Percentiles rank a stretch among this genome's conserved stretches.
Evolutionary conservation across 2,329 filamentous ascomycete species (phyloP).

Genomic region (Penicillium sp.): DNA sequence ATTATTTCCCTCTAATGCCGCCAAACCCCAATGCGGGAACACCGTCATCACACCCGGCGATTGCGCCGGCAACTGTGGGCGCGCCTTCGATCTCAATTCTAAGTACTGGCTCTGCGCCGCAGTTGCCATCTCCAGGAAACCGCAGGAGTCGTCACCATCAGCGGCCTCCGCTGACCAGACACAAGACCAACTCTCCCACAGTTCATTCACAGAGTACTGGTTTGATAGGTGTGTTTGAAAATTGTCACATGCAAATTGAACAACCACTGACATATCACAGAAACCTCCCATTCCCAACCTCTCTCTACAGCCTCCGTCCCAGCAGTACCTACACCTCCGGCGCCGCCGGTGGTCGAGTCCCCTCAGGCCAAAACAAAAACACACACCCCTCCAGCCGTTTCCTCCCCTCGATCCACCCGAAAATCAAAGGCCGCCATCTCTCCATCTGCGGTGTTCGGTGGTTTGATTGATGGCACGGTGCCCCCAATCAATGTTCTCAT

Average conservation of each 20-base stretch:
- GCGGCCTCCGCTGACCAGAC: slow-evolving; percentile 62
- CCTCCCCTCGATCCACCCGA: slow-evolving; percentile 50
- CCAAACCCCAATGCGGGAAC: slow-evolving; percentile 43
- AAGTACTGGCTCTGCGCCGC: slow-evolving; percentile 75
- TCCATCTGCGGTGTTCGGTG: slow-evolving; percentile 50
- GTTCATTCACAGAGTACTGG: slow-evolving; percentile 55
- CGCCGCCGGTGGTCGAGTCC: slow-evolving; percentile 37
- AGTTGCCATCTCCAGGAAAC: slow-evolving; percentile 79
- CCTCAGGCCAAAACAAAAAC: slow-evolving; percentile 36
- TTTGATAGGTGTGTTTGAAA: slow-evolving; percentile 39
- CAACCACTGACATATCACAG: slow-evolving; percentile 21
- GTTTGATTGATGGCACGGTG: slow-evolving; percentile 75
- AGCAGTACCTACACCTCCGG: slow-evolving; percentile 34
- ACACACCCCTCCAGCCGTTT: slow-evolving; percentile 41
- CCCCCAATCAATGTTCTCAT: slow-evolving; percentile 97
- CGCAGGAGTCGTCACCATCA: slow-evolving; percentile 58
- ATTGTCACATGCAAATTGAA: slow-evolving; percentile 1
- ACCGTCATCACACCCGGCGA: slow-evolving; percentile 47
- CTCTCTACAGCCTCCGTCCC: slow-evolving; percentile 26
- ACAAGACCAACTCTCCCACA: slow-evolving; percentile 81
- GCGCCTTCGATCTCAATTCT: slow-evolving; percentile 76
- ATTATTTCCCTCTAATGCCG: slow-evolving; percentile 81
- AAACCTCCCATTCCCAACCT: slow-evolving; percentile 30
- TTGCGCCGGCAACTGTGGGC: slow-evolving; percentile 38
- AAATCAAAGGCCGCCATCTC: slow-evolving; percentile 38